Evolutionary conservation across 257 asterid species (phyloP).

Genomic region (Coffea canephora): DNA sequence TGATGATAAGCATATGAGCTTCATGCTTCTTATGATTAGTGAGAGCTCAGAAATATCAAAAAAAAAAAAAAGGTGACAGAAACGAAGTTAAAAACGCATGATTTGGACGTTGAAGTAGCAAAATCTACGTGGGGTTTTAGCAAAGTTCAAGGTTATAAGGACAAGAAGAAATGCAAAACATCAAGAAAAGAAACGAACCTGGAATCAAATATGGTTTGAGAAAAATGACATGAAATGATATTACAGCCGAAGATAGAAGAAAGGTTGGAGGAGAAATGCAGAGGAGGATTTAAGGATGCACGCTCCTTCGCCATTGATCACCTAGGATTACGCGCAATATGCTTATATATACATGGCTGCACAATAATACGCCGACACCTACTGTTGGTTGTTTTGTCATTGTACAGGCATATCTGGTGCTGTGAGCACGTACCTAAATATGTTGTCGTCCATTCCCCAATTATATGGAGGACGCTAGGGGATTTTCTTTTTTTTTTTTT

Average conservation of each 20-base stretch:
- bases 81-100: background rate
- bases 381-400: background rate
- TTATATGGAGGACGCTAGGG: background rate
- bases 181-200: background rate
- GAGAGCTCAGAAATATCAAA: too few species aligned
- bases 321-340: background rate
- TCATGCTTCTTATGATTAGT: background rate
- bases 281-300: background rate
- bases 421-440: background rate
- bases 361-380: too few species aligned
- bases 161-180: background rate
- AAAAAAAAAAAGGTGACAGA: background rate
- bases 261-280: background rate
- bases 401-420: background rate
- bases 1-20: background rate
- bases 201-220: constrained; percentile 13
- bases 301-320: constrained; percentile 9
- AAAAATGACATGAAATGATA: background rate
- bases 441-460: background rate
- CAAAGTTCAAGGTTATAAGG: background rate
- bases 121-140: background rate
- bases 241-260: background rate
- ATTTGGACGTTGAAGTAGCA: background rate
- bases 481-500: background rate
- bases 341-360: background rate